Evolutionary conservation across 805 yeast genomes (phyloP).

Genomic region (Sugiyamaella marilandica): DNA sequence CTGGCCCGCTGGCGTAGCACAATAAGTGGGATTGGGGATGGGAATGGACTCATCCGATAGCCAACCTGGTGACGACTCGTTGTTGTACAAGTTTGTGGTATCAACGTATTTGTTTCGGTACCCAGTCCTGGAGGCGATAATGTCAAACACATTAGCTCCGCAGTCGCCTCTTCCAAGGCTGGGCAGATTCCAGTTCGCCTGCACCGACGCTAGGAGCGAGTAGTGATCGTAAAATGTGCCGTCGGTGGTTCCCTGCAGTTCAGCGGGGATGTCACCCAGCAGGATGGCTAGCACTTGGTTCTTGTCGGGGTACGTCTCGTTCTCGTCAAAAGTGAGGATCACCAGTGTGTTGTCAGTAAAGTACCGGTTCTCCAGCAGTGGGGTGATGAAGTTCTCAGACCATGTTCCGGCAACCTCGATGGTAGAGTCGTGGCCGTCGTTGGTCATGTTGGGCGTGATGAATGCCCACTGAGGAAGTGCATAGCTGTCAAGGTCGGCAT

Average conservation of each 20-base stretch:
- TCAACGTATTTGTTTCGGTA: slow-evolving; percentile 14
- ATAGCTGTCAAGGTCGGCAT: slow-evolving; percentile 38
- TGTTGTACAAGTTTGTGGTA: slow-evolving; percentile 3
- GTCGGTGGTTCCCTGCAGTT: slow-evolving; percentile 42
- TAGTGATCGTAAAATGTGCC: slow-evolving; percentile 49
- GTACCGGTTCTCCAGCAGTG: slow-evolving; percentile 41
- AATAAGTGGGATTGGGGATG: slow-evolving; percentile 2
- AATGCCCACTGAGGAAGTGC: slow-evolving; percentile 48
- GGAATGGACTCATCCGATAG: slow-evolving; percentile 7
- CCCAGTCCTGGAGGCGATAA: slow-evolving; percentile 37
- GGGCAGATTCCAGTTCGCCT: slow-evolving; percentile 48
- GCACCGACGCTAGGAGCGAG: slow-evolving; percentile 45
- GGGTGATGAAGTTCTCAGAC: slow-evolving; percentile 43
- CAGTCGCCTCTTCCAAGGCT: slow-evolving; percentile 49
- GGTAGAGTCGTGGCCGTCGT: slow-evolving; percentile 49
- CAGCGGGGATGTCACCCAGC: slow-evolving; percentile 41
- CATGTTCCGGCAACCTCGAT: slow-evolving; percentile 44
- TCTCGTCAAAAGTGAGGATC: slow-evolving; percentile 48
- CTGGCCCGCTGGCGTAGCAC: slow-evolving; percentile 9
- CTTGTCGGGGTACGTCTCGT: slow-evolving; percentile 39
- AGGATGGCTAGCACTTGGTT: slow-evolving; percentile 45
- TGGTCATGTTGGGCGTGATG: slow-evolving; percentile 51
- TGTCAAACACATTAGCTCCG: slow-evolving; percentile 44
- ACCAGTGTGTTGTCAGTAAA: slow-evolving; percentile 45
- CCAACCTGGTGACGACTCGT: slow-evolving; percentile 2